Percentiles rank a stretch among this genome's conserved stretches.
Conservation (phyloP, 257 asterid species). For the Penstemon barbatus region DNA sequence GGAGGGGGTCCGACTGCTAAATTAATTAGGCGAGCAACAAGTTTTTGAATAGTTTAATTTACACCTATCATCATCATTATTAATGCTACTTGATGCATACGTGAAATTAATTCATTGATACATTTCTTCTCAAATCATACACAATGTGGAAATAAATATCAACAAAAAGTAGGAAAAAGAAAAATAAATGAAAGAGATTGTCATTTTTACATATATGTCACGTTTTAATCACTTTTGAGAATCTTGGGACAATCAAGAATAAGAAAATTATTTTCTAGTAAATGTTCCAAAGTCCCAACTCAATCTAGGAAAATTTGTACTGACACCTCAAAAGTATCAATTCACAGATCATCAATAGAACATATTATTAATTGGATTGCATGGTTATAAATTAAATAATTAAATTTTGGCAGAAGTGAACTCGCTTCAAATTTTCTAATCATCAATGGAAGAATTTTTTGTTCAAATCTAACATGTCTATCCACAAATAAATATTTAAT, state of each 20-base stretch:
- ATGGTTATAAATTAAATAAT: background rate
- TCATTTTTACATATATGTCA: background rate
- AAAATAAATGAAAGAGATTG: background rate
- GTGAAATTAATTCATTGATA: background rate
- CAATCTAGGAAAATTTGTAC: background rate
- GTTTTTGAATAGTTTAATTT: no score
- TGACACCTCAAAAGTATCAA: background rate
- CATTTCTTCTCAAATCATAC: background rate
- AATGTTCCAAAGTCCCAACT: constrained; percentile 6
- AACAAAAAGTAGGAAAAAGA: background rate
- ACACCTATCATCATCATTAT: no score
- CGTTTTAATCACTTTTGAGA: background rate
- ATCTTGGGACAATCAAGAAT: background rate
- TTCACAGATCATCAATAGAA: background rate
- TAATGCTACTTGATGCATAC: background rate
- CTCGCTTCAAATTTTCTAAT: background rate
- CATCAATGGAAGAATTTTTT: background rate
- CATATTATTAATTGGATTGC: background rate
- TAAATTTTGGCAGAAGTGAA: background rate
- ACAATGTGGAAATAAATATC: background rate
- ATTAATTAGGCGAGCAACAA: no score
- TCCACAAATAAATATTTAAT: constrained; percentile 12
- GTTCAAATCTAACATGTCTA: background rate
- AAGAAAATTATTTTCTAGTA: background rate
- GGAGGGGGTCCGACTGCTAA: no score